Evolutionary conservation across 2,329 filamentous ascomycete species (phyloP), one percentile per base, ranked within the genome.

Genomic region (Pseudogymnoascus sp.): DNA sequence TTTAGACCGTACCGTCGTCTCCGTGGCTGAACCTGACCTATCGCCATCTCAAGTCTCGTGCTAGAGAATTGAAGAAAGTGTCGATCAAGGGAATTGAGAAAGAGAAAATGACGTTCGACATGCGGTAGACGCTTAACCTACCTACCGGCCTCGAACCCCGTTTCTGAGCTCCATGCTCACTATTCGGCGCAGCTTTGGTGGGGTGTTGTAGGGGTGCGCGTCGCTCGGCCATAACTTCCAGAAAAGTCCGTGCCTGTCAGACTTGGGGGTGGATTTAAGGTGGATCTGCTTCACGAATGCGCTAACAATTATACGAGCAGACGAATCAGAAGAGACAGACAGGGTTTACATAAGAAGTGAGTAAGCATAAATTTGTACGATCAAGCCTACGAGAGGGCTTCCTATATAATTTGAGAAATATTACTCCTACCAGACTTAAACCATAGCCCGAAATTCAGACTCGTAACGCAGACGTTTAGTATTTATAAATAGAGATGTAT

Each of bases 1-100:
- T 66, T 65, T 40, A 61, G 61, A 59, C 57, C 59, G 62, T 40
- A 62, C 63, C 54, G 62, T 62, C 64, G 59, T 64, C 59, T 63
- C 50, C 63, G 61, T 63, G 60, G 63, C 61, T 61, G 61, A 62
- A 50, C 61, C 31, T 64, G 63, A 59, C 57, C 61, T 59, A 64
- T 64, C 61, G 37, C 61, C 63, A 64, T 64, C 59, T 63, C 62
- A 58, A 63, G 58, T 60, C 58, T 60, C 58, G 40, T 62, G 58
- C 60, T 62, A 39, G 58, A 54, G 39, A 62, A 60, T 60, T 60
- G 61, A 57, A 37, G 60, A 60, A 54, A 62, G 21, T 21, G 21
- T 21, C 21, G 21, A 21, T 21, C 3, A 21, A 21, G 21, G 21
- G 21, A 2, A 21, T 21, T 21, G 21, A 21, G 21, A 21, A 21